Percentiles rank a stretch among this genome's conserved stretches.
These are phyloP conservation scores for Talaromyces piceae DNA, from an alignment of 2,329 filamentous ascomycete species.

Conservation along the genomic window DNA sequence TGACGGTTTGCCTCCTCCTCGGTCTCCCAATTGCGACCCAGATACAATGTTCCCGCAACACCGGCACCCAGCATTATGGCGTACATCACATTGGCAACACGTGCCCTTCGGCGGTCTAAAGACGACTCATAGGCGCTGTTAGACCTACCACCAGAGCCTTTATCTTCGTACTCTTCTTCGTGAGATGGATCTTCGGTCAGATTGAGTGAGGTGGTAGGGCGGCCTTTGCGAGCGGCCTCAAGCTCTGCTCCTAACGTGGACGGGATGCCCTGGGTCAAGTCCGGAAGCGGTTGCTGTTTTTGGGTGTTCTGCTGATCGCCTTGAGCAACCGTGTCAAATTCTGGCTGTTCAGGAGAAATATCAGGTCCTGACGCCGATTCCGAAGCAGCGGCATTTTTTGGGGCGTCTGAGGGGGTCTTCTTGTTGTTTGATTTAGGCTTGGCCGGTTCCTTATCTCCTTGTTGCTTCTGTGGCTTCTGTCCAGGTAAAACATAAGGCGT, in stretches of 20 bases:
- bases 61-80: constrained; percentile 50
- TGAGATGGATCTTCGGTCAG: constrained; percentile 45
- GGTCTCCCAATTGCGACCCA: constrained; percentile 79
- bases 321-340: constrained; percentile 31
- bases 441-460: constrained; percentile 13
- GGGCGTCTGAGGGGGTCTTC: not conserved
- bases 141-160: constrained; percentile 56
- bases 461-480: constrained; percentile 3
- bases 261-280: constrained; percentile 89
- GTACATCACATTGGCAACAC: constrained; percentile 69
- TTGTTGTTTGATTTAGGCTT: constrained; percentile 13
- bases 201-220: constrained; percentile 37
- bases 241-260: constrained; percentile 80
- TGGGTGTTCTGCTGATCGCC: constrained; percentile 34
- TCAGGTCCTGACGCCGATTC: constrained; percentile 10
- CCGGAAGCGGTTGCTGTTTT: constrained; percentile 67
- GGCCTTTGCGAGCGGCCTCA: constrained; percentile 36
- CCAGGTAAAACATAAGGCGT: constrained; percentile 29
- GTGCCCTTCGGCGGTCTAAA: constrained; percentile 70
- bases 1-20: constrained; percentile 64
- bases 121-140: constrained; percentile 85
- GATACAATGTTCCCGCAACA: constrained; percentile 58
- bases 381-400: not conserved
- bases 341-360: constrained; percentile 28
- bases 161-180: constrained; percentile 41